Base-by-base conservation (phyloP, 2,329 filamentous ascomycete species). In the Nemania serpens region DNA sequence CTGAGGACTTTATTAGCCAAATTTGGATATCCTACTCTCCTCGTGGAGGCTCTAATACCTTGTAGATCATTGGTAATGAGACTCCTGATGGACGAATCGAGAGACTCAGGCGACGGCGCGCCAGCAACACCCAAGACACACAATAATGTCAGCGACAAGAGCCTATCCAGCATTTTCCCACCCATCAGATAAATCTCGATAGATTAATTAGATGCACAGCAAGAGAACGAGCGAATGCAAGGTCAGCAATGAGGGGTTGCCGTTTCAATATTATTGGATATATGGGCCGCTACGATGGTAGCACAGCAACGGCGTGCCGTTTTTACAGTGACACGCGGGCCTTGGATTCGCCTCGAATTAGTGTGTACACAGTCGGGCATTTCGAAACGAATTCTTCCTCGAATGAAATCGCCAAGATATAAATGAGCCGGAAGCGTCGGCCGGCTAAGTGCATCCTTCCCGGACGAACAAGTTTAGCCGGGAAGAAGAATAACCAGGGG, bases 21-120 rank as follows among this genome's bases (percentile, higher is more conserved):
- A 46, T 10, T 34, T 15, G 11, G 33, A 5, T 2, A 25, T 17
- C 13, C 17, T 48, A 5, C 1, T 48, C 17, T 49, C n/a, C 18
- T 29, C 4, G 25, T 3, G 25, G 25, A 29, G 6, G 13, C 5
- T 11, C 11, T 15, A 66, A 41, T 64, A 75, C 77, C 78, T 69
- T 74, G 71, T 36, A 80, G 73, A 52, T 79, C 76, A 68, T 79
- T 80, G 61, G 77, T 73, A 46, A 76, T 70, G 25, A 79, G 59
- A 25, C 79, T 69, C 5, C 74, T 76, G 43, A 78, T 63, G 33
- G 75, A 75, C 1, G 76, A 75, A 36, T 72, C 68, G 5, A 79
- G 60, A n/a, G 67, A 68, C 54, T 68, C 66, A 15, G 76, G 75
- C 20, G 75, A 77, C 0, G 75, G 73, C 6, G 37, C 22, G 4